phyloP scores from a whole-genome alignment of 1,284 basidiomycete genomes.

The Papiliotrema fonsecae region DNA sequence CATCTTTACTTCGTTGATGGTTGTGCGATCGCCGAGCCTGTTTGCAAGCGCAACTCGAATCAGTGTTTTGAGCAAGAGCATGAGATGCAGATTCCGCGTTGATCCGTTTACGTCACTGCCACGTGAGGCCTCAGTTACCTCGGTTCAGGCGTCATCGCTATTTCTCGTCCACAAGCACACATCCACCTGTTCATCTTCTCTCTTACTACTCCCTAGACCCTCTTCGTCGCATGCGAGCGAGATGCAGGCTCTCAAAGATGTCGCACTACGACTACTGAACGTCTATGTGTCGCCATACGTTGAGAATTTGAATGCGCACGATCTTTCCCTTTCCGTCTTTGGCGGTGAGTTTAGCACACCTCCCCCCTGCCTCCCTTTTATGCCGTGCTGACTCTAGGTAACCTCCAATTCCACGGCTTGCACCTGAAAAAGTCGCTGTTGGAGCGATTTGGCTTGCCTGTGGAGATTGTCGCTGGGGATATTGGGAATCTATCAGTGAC shows the following conservation, averaged over 20 bases:
- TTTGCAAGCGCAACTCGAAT: too few relatives aligned
- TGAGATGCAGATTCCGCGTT: too few relatives aligned
- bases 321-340: conserved; percentile 91
- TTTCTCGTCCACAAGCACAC: too few relatives aligned
- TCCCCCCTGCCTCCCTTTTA: conserved; percentile 1
- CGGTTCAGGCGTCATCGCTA: too few relatives aligned
- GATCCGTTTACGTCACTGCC: too few relatives aligned
- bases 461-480: conserved; percentile 94
- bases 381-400: conserved; percentile 54
- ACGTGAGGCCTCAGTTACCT: too few relatives aligned
- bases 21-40: too few relatives aligned
- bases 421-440: conserved; percentile 89
- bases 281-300: conserved; percentile 92
- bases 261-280: conserved; percentile 62
- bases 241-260: conserved; percentile 44
- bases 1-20: too few relatives aligned
- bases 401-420: conserved; percentile 74
- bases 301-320: conserved; percentile 90
- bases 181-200: too few relatives aligned
- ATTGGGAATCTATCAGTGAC: conserved; percentile 88
- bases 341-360: conserved; percentile 58
- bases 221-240: conserved; percentile 1
- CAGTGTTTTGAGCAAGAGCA: too few relatives aligned
- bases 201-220: background rate
- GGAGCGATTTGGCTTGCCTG: conserved; percentile 92